Conservation (phyloP, 208 protist species). For the Angomonas ambiguus region DNA sequence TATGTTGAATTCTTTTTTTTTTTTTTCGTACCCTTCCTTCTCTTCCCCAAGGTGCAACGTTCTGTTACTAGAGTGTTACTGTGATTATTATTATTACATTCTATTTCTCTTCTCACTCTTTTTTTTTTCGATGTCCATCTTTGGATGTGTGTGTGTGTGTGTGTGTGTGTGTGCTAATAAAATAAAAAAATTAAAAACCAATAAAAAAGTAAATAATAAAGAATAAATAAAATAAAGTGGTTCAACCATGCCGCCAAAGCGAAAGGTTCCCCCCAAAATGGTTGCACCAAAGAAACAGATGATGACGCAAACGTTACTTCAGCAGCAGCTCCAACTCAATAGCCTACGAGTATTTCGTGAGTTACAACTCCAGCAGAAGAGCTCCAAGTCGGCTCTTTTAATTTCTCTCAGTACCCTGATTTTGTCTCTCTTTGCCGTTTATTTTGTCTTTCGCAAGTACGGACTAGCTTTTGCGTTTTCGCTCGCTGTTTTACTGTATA, state of each 20-base stretch:
- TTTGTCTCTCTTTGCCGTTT: neutral
- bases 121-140: constrained; percentile 7
- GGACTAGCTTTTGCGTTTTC: neutral
- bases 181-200: no score
- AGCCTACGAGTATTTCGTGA: constrained; percentile 8
- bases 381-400: neutral
- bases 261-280: neutral
- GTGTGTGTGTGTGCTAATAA: neutral
- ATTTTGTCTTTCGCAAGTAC: neutral
- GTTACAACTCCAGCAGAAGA: constrained; percentile 14
- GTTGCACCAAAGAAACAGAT: neutral
- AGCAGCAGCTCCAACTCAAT: constrained; percentile 11
- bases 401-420: neutral
- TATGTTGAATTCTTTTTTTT: neutral
- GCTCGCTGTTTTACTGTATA: neutral
- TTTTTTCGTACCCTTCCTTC: neutral
- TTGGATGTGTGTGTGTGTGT: constrained; percentile 10
- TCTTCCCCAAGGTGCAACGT: neutral
- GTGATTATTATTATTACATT: neutral
- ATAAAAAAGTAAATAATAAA: no score
- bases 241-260: constrained; percentile 7
- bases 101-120: neutral
- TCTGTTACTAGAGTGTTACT: neutral
- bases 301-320: neutral
- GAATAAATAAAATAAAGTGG: no score